These are phyloP conservation scores for Wickerhamomyces ciferrii DNA, from an alignment of 805 yeast genomes.

Conservation along the genomic window DNA sequence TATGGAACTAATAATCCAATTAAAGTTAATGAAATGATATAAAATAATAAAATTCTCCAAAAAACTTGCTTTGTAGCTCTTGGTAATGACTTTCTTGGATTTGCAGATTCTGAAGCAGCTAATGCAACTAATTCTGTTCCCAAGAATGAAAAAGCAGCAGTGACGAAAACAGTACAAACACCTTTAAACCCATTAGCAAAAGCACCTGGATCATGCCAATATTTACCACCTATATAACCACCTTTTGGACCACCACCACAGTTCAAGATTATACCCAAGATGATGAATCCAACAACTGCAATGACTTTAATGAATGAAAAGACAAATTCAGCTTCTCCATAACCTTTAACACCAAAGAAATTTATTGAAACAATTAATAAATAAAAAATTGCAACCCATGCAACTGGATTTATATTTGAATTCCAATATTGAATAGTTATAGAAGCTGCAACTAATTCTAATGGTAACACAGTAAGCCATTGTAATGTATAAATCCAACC, in stretches of 20 bases:
- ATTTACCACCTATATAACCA: constrained; percentile 42
- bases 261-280: constrained; percentile 39
- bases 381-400: constrained; percentile 47
- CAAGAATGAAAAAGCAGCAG: constrained; percentile 51
- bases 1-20: constrained; percentile 50
- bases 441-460: constrained; percentile 54
- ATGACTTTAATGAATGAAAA: constrained; percentile 60
- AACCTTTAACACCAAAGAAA: constrained; percentile 43
- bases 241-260: constrained; percentile 33
- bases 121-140: constrained; percentile 49
- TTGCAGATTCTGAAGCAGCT: constrained; percentile 47
- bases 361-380: constrained; percentile 37
- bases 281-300: constrained; percentile 48
- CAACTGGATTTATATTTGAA: constrained; percentile 42
- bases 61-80: constrained; percentile 44
- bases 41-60: constrained; percentile 44
- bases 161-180: constrained; percentile 39
- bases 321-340: constrained; percentile 55
- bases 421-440: constrained; percentile 52
- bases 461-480: constrained; percentile 50
- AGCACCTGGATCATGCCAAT: constrained; percentile 46
- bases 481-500: constrained; percentile 55
- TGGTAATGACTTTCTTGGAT: constrained; percentile 47
- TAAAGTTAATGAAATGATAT: constrained; percentile 35
- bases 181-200: constrained; percentile 44